Conservation (phyloP, 768 basidiomycete species). For the Pholiota molesta region DNA sequence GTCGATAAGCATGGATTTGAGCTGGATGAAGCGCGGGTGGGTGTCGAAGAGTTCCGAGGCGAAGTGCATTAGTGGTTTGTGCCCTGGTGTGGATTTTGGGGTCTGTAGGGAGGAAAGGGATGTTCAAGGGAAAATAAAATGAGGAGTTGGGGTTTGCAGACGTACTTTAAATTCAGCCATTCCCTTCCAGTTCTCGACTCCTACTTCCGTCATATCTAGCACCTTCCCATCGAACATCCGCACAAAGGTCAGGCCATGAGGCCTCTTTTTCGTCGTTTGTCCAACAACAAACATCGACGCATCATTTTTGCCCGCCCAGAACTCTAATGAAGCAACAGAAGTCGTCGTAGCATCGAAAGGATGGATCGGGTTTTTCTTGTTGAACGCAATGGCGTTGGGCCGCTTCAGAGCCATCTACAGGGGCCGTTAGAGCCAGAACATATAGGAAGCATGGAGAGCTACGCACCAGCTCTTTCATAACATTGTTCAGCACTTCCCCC, state of each 20-base stretch:
- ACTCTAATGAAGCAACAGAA: conserved; percentile 67
- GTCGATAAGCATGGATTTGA: conserved; percentile 89
- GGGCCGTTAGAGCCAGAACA: conserved; percentile 1
- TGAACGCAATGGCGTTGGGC: conserved; percentile 89
- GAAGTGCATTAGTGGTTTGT: conserved; percentile 94
- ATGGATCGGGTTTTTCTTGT: conserved; percentile 88
- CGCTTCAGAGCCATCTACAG: conserved; percentile 92
- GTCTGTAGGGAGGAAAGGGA: conserved; percentile 52
- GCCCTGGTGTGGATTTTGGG: conserved; percentile 85
- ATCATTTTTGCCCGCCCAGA: conserved; percentile 95
- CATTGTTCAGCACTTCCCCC: conserved; percentile 76
- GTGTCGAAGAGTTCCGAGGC: conserved; percentile 94
- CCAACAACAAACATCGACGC: conserved; percentile 90
- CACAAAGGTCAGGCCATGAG: conserved; percentile 82
- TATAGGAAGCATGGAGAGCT: not conserved
- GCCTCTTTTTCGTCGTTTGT: conserved; percentile 92
- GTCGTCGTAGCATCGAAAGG: conserved; percentile 77
- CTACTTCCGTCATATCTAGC: conserved; percentile 94
- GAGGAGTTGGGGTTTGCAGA: conserved; percentile 7
- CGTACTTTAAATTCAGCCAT: conserved; percentile 87
- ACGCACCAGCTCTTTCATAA: conserved; percentile 89
- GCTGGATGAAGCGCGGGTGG: conserved; percentile 88
- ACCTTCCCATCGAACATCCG: conserved; percentile 86
- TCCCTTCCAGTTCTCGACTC: conserved; percentile 77
- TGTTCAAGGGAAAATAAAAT: not conserved